phyloP scores from a whole-genome alignment of 2,329 filamentous ascomycete species.

The Clonostachys sp. region DNA sequence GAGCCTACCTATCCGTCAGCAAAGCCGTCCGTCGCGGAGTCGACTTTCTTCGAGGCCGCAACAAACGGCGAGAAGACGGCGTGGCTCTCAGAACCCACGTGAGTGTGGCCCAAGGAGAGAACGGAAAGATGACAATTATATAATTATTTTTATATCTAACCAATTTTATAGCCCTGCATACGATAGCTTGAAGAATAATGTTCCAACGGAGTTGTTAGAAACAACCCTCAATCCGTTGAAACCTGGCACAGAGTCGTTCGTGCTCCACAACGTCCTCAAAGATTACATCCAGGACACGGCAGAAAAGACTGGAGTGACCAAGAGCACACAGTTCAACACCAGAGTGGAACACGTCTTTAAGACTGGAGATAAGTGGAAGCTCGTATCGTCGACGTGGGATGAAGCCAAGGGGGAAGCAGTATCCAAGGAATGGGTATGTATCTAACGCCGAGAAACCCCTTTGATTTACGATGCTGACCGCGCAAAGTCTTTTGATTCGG shows the following conservation, averaged over 20 bases:
- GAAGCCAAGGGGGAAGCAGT: too few relatives aligned
- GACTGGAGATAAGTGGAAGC: conserved; percentile 12
- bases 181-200: conserved; percentile 64
- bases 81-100: too few relatives aligned
- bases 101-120: too few relatives aligned
- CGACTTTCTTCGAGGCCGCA: too few relatives aligned
- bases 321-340: conserved; percentile 49
- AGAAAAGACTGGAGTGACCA: conserved; percentile 38
- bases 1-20: conserved; percentile 24
- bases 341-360: conserved; percentile 51
- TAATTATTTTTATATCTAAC: too few relatives aligned
- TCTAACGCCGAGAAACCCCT: not conserved
- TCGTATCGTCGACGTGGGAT: too few relatives aligned
- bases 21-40: conserved; percentile 17
- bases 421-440: too few relatives aligned
- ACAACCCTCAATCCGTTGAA: conserved; percentile 47
- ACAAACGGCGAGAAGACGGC: too few relatives aligned
- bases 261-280: conserved; percentile 50
- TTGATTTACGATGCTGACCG: conserved; percentile 18
- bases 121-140: too few relatives aligned
- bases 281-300: conserved; percentile 59
- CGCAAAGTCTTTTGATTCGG: conserved; percentile 50
- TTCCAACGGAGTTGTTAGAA: conserved; percentile 54
- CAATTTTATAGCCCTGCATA: conserved; percentile 11
- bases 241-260: conserved; percentile 51